These are phyloP conservation scores for Trichoderma semiorbis DNA, from an alignment of 2,329 filamentous ascomycete genomes.

Conservation along the genomic window DNA sequence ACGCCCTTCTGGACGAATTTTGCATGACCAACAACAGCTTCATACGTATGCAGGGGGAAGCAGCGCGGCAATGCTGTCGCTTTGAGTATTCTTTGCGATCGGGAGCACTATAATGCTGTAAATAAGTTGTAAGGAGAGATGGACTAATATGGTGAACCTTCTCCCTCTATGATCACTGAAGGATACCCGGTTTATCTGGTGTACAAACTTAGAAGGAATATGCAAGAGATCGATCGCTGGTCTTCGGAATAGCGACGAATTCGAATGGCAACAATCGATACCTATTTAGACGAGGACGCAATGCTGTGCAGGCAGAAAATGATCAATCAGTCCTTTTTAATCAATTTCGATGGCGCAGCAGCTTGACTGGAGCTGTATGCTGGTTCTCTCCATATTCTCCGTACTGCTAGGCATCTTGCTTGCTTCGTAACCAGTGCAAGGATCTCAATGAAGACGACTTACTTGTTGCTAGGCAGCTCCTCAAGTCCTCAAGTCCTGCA, in stretches of 20 bases:
- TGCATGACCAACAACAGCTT: constrained; percentile 1
- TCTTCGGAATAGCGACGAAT: neutral
- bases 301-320: neutral
- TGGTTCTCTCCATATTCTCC: neutral
- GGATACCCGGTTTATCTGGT: too few relatives aligned
- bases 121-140: neutral
- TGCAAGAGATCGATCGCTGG: neutral
- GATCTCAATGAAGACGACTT: neutral
- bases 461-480: neutral
- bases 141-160: neutral
- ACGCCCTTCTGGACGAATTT: neutral
- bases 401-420: neutral
- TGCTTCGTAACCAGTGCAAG: neutral
- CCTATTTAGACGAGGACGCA: too few relatives aligned
- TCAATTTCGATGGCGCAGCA: neutral
- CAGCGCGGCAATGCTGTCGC: neutral
- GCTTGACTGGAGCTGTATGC: neutral
- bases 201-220: neutral
- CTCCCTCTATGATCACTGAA: neutral
- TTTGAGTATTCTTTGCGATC: neutral
- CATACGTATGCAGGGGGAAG: neutral
- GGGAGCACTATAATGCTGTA: neutral
- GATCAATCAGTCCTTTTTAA: neutral
- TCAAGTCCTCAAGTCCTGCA: neutral
- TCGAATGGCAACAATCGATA: too few relatives aligned